phyloP scores from a whole-genome alignment of 2,329 filamentous ascomycete species.

The Venturia aucupariae region DNA sequence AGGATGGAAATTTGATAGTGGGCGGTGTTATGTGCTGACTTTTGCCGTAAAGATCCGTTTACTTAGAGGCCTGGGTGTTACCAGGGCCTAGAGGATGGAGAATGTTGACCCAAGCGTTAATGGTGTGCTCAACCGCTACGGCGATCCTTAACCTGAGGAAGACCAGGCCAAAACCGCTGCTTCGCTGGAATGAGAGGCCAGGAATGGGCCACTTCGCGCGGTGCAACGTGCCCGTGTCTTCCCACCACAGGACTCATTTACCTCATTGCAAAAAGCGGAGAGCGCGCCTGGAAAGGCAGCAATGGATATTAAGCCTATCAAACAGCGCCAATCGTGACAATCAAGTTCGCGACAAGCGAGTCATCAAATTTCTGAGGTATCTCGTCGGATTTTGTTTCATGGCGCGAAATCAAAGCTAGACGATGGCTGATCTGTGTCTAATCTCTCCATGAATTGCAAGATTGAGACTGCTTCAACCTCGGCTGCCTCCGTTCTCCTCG shows the following conservation, averaged over 20 bases:
- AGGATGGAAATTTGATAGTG: too few species aligned
- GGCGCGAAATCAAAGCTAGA: neutral
- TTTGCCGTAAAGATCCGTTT: neutral
- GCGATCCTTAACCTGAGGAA: neutral
- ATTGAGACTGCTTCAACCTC: neutral
- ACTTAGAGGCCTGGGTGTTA: neutral
- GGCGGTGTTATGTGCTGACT: neutral
- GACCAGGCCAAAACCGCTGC: neutral
- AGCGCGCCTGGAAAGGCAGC: neutral
- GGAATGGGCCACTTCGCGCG: neutral
- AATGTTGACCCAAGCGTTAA: neutral
- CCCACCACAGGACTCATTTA: neutral
- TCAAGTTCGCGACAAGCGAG: neutral
- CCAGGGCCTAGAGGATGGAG: neutral
- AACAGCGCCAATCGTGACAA: neutral
- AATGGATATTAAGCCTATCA: neutral
- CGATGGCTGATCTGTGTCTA: neutral
- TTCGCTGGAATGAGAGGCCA: neutral
- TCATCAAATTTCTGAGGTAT: neutral
- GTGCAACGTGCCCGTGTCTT: neutral
- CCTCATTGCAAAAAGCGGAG: neutral
- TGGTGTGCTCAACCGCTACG: neutral
- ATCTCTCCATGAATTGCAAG: neutral
- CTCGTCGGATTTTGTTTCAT: neutral
- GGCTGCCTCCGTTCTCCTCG: neutral